Evolutionary conservation across 495 filamentous ascomycete genomes (phyloP), one percentile per base, ranked within the genome.

Genomic region (Hypoxylon lienhwacheense): DNA sequence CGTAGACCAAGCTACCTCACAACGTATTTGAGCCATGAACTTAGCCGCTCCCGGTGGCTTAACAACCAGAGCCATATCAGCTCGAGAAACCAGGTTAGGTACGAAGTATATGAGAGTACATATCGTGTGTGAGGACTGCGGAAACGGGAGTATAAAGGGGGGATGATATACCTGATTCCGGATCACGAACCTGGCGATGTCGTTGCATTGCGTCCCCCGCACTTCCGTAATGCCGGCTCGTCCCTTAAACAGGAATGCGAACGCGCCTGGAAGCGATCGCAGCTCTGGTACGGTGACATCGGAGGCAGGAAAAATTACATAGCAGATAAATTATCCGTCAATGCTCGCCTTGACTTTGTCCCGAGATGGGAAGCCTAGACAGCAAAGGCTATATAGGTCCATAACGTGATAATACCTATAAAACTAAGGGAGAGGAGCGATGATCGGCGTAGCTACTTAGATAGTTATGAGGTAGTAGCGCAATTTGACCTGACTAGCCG

Each of bases 331-430:
- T 61, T 61, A 61, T 5, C 58, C 58, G 58, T 34, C 26, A 26
- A 43, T 19, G 31, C 52, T 61, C 58, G 58, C 52, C 42, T 39
- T 52, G 44, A 48, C 42, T 52, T 61, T 55, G 14, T 21, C 7
- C 58, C 58, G 58, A 61, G 47, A 26, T 19, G 6, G n/a, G n/a
- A 39, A 48, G 28, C 19, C 28, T 40, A 47, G 34, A n/a, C n/a
- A n/a, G n/a, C n/a, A n/a, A n/a, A n/a, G n/a, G n/a, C n/a, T n/a
- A n/a, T n/a, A n/a, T n/a, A n/a, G n/a, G n/a, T n/a, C n/a, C n/a
- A n/a, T n/a, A n/a, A n/a, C n/a, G 46, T 14, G 57, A 14, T 31
- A 11, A 14, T 54, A 26, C 51, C 55, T 61, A 61, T 61, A 61
- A 55, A 33, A 6, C n/a, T 10, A 16, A 39, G 51, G 44, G 48